phyloP scores from a whole-genome alignment of 352 stramenopile genomes.

The Phytophthora cactorum region DNA sequence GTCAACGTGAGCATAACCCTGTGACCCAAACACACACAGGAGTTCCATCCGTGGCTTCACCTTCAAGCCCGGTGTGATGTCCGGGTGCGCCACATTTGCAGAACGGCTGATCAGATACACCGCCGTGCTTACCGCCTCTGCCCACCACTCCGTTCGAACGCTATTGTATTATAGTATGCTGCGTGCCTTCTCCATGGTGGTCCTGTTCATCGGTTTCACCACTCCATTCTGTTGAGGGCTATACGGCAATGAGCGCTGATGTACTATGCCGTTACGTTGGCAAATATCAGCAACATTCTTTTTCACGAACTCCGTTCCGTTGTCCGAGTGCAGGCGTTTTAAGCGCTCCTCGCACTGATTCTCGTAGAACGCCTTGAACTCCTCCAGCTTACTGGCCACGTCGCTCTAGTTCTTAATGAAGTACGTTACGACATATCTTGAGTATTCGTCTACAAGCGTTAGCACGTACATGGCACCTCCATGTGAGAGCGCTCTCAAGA shows the following conservation, averaged over 20 bases:
- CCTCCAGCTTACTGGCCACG: background rate
- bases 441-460: background rate
- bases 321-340: background rate
- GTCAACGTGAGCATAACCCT: conserved; percentile 6
- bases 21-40: background rate
- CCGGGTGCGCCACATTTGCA: background rate
- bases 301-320: conserved; percentile 1
- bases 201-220: background rate
- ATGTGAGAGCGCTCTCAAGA: background rate
- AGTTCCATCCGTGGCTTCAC: background rate
- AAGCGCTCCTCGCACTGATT: background rate
- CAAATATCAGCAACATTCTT: background rate
- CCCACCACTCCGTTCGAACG: too few species aligned
- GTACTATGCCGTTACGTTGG: background rate
- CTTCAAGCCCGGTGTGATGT: background rate
- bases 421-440: background rate
- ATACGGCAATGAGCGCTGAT: background rate
- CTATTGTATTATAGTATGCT: too few species aligned
- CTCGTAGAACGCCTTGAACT: background rate
- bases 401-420: background rate
- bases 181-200: too few species aligned
- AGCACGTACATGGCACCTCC: background rate
- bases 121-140: background rate
- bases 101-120: background rate
- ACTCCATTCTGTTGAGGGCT: background rate